phyloP scores from a whole-genome alignment of 1,284 basidiomycete genomes.

The Schizopora paradoxa region DNA sequence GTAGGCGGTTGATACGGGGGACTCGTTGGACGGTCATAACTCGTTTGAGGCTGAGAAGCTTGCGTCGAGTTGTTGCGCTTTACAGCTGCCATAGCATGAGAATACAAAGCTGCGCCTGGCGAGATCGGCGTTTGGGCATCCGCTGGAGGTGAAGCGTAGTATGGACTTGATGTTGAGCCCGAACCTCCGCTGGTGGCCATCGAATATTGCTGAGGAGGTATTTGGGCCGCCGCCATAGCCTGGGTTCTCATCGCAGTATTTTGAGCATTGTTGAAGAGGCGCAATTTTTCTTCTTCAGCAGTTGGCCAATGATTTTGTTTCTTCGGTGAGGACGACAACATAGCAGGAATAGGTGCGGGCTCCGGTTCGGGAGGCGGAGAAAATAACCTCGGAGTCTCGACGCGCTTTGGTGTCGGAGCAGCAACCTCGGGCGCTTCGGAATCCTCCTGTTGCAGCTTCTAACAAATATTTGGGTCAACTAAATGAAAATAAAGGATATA shows the following conservation, averaged over 20 bases:
- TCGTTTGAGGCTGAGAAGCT: constrained; percentile 46
- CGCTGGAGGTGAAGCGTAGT: too few species aligned
- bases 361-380: constrained; percentile 6
- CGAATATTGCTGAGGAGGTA: background rate
- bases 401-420: background rate
- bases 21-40: constrained; percentile 17
- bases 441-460: background rate
- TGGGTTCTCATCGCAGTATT: constrained; percentile 14
- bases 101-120: constrained; percentile 23
- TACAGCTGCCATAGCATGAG: constrained; percentile 22
- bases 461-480: too few species aligned
- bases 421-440: background rate
- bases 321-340: background rate
- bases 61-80: constrained; percentile 27
- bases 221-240: constrained; percentile 5
- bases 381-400: too few species aligned
- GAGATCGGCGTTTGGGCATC: constrained; percentile 16
- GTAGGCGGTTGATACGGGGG: constrained; percentile 9
- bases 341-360: constrained; percentile 5
- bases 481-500: too few species aligned
- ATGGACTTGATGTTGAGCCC: background rate
- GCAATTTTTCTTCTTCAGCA: constrained; percentile 21
- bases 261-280: constrained; percentile 18
- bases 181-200: background rate
- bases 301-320: constrained; percentile 15